A percentile compares a stretch with the other conserved stretches of the same genome.
These are phyloP conservation scores for Irpex sp. DNA, from an alignment of 1,284 basidiomycete genomes.

Conservation along the genomic window DNA sequence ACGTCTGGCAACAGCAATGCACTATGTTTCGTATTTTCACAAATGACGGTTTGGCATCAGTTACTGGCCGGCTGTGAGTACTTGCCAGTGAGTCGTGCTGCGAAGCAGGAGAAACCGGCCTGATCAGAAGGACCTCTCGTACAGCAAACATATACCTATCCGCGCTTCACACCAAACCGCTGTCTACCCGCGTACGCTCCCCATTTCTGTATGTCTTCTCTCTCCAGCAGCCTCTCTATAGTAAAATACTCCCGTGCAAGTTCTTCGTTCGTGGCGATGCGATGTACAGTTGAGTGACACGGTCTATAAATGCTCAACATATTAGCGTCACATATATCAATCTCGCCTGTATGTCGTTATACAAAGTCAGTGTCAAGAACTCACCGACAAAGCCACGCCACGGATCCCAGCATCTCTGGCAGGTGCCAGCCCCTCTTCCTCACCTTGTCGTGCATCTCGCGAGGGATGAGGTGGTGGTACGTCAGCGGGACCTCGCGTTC, in stretches of 20 bases:
- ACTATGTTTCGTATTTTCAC: too few species aligned
- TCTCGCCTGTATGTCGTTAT: too few species aligned
- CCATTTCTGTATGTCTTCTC: constrained; percentile 56
- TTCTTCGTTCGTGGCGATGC: constrained; percentile 44
- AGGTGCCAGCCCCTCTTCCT: constrained; percentile 54
- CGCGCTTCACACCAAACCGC: constrained; percentile 35
- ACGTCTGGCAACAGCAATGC: too few species aligned
- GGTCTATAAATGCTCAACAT: constrained; percentile 23
- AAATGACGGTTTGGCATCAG: too few species aligned
- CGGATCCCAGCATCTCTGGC: constrained; percentile 45
- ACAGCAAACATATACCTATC: constrained; percentile 9
- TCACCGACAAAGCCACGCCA: constrained; percentile 56
- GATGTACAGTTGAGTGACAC: constrained; percentile 51
- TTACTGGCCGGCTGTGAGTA: too few species aligned
- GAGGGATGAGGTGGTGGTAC: constrained; percentile 54
- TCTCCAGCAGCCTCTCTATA: constrained; percentile 41
- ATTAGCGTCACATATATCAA: background rate
- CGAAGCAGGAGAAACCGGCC: too few species aligned
- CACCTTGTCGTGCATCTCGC: constrained; percentile 46
- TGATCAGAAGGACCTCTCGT: too few species aligned
- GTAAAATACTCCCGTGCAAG: constrained; percentile 48
- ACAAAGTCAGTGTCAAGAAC: constrained; percentile 4
- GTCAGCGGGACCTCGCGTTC: constrained; percentile 49
- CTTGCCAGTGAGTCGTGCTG: too few species aligned
- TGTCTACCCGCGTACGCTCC: constrained; percentile 50